These are phyloP conservation scores for Gossypium schwendimanii DNA, from an alignment of 441 rosid genomes.

Conservation along the genomic window DNA sequence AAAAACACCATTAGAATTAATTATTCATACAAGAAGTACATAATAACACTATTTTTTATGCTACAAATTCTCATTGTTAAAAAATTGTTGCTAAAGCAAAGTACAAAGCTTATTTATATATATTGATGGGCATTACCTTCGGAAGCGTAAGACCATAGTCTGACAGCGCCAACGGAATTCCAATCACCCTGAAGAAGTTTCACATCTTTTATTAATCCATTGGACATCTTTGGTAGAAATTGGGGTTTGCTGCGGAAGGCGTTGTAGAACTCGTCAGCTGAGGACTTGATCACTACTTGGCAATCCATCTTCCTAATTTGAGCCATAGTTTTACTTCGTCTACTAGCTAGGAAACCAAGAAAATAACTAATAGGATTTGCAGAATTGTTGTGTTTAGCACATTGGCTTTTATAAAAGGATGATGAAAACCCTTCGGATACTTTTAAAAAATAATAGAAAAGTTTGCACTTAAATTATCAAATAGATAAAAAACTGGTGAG, in stretches of 20 bases:
- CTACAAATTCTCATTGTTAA: not conserved
- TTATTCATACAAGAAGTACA: not conserved
- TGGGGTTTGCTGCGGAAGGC: not conserved
- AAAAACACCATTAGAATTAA: not conserved
- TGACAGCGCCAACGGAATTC: not conserved
- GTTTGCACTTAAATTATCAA: not conserved
- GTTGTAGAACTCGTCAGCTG: slow-evolving; percentile 14
- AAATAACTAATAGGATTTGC: not conserved
- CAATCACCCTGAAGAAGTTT: not conserved
- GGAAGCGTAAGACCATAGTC: not conserved
- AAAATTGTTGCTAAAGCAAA: not conserved
- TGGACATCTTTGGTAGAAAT: not conserved
- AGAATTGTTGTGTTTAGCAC: not conserved
- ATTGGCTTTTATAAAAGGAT: not conserved
- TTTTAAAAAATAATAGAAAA: not conserved
- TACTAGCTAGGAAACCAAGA: not conserved
- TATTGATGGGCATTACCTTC: not conserved
- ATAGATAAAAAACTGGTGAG: not conserved
- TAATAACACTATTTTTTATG: no score
- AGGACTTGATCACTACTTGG: not conserved
- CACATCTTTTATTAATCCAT: not conserved
- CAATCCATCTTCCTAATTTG: slow-evolving; percentile 2
- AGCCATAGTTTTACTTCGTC: slow-evolving; percentile 5
- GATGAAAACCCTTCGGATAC: not conserved
- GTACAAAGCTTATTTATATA: not conserved